These are phyloP conservation scores for Tulasnella sp. DNA, from an alignment of 768 basidiomycete species.

Conservation along the genomic window DNA sequence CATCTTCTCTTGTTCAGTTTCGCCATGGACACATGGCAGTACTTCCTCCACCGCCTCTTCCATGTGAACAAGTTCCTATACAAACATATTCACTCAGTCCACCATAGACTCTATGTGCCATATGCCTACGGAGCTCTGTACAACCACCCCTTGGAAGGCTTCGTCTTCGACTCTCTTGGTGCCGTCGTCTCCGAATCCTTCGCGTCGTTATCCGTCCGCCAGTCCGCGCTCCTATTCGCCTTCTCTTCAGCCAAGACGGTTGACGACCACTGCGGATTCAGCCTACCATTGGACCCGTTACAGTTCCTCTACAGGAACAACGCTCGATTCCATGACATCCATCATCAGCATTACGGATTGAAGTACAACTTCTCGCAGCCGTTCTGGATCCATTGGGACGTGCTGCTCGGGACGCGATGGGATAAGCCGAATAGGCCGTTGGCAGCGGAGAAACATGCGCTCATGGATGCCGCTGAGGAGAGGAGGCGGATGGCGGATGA, in stretches of 20 bases:
- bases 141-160: conserved; percentile 93
- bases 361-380: conserved; percentile 95
- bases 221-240: conserved; percentile 72
- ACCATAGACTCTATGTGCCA: conserved; percentile 92
- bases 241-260: conserved; percentile 87
- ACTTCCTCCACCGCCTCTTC: conserved; percentile 87
- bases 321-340: conserved; percentile 96
- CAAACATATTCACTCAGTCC: conserved; percentile 82
- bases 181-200: conserved; percentile 62
- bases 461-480: not conserved
- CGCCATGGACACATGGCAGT: conserved; percentile 95
- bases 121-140: conserved; percentile 96
- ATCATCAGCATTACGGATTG: conserved; percentile 65
- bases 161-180: conserved; percentile 77
- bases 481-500: not conserved
- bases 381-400: conserved; percentile 93
- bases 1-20: conserved; percentile 44
- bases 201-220: conserved; percentile 61
- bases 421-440: conserved; percentile 9
- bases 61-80: conserved; percentile 87
- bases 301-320: conserved; percentile 81
- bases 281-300: conserved; percentile 80
- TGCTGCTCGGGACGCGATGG: conserved; percentile 60
- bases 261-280: conserved; percentile 91
- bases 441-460: conserved; percentile 2